Evolutionary conservation across 805 yeast species (phyloP).

Genomic region (Metschnikowia baotianmanensis): DNA sequence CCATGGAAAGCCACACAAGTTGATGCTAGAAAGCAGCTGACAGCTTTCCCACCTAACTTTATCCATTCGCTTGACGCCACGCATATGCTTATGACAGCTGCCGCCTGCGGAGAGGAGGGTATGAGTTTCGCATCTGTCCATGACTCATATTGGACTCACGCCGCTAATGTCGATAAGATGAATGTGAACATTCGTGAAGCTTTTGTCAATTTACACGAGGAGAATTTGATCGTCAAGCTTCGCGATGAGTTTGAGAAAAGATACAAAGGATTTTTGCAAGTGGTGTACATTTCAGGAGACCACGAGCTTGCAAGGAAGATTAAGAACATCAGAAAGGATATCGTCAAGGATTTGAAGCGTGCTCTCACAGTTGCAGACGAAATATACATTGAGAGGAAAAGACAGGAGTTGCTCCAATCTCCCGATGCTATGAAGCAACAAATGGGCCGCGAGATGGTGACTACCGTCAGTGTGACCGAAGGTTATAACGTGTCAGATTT

Average conservation of each 20-base stretch:
- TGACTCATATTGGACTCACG: constrained; percentile 98
- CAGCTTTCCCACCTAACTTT: constrained; percentile 94
- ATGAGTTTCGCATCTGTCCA: constrained; percentile 91
- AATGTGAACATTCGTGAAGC: constrained; percentile 68
- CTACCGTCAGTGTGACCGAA: constrained; percentile 63
- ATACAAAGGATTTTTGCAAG: constrained; percentile 67
- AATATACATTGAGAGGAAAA: constrained; percentile 62
- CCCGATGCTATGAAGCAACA: constrained; percentile 47
- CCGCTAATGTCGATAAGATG: constrained; percentile 75
- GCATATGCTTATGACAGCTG: constrained; percentile 90
- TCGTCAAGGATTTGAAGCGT: constrained; percentile 51
- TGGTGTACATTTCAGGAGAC: constrained; percentile 50
- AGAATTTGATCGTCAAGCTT: constrained; percentile 66
- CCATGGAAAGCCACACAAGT: constrained; percentile 84
- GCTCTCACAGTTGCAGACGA: constrained; percentile 69
- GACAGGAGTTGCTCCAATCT: constrained; percentile 55
- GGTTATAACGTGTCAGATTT: constrained; percentile 28
- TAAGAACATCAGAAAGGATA: constrained; percentile 45
- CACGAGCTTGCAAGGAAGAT: constrained; percentile 53
- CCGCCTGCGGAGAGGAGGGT: constrained; percentile 62
- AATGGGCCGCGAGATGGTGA: constrained; percentile 54
- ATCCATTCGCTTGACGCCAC: constrained; percentile 96
- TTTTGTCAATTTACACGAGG: constrained; percentile 74
- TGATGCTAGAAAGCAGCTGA: constrained; percentile 82
- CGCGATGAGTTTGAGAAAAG: constrained; percentile 79